These are phyloP conservation scores for Babesia ovata DNA, from an alignment of 169 alveolate genomes.

Conservation along the genomic window DNA sequence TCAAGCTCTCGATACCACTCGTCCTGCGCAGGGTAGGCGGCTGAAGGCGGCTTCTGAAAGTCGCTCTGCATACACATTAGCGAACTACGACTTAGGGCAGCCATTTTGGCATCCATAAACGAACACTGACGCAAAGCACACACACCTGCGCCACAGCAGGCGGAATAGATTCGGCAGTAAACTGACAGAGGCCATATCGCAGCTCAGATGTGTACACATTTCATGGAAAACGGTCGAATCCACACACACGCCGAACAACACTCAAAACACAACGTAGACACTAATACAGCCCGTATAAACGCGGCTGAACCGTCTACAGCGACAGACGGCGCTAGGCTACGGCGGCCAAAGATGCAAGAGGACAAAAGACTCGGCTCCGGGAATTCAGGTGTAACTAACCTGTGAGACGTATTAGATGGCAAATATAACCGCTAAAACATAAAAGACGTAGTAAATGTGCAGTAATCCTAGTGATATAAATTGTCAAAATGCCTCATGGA, in stretches of 20 bases:
- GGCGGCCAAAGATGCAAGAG: too few relatives aligned
- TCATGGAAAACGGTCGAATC: background rate
- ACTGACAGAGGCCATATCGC: background rate
- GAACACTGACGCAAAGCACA: background rate
- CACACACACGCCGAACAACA: background rate
- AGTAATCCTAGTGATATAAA: too few relatives aligned
- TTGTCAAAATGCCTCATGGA: too few relatives aligned
- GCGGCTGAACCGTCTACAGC: too few relatives aligned
- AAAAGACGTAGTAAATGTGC: too few relatives aligned
- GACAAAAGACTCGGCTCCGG: too few relatives aligned
- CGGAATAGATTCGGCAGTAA: conserved; percentile 1
- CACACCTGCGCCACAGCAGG: background rate
- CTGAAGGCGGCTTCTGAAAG: background rate
- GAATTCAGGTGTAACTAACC: too few relatives aligned
- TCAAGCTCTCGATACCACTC: conserved; percentile 15
- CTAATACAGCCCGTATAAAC: too few relatives aligned
- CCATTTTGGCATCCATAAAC: background rate
- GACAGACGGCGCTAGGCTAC: too few relatives aligned
- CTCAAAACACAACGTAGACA: too few relatives aligned
- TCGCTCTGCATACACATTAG: conserved; percentile 42
- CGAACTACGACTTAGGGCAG: conserved; percentile 39
- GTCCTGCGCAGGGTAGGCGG: background rate
- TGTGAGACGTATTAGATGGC: too few relatives aligned
- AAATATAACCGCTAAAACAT: too few relatives aligned
- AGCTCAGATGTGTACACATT: conserved; percentile 28